Evolutionary conservation across 805 yeast species (phyloP).

Genomic region (Candida andamanensis): DNA sequence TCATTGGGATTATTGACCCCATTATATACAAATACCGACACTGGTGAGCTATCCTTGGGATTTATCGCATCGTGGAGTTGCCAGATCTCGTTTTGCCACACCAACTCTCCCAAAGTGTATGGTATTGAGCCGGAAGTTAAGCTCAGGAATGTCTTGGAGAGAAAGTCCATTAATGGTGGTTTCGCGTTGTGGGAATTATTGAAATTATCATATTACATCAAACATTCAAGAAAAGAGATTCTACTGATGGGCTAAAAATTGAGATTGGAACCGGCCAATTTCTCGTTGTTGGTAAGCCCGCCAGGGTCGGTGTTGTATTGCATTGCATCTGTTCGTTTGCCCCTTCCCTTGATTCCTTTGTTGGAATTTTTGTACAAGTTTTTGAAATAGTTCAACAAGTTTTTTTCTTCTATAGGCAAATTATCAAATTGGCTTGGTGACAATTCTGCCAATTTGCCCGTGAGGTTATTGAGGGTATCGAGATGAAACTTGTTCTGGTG

Average conservation of each 20-base stretch:
- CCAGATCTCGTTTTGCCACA: conserved; percentile 46
- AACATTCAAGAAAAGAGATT: too few species aligned
- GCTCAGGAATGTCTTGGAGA: conserved; percentile 56
- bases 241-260: too few species aligned
- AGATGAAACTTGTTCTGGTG: conserved; percentile 90
- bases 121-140: conserved; percentile 57
- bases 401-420: conserved; percentile 59
- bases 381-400: conserved; percentile 71
- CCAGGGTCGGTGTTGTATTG: background rate
- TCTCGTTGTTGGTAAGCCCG: background rate
- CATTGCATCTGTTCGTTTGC: conserved; percentile 35
- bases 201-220: too few species aligned
- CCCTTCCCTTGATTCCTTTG: conserved; percentile 89
- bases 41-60: conserved; percentile 45
- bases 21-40: conserved; percentile 65
- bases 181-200: background rate
- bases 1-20: conserved; percentile 32
- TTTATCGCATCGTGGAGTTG: conserved; percentile 54
- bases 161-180: conserved; percentile 52
- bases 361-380: conserved; percentile 82
- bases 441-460: conserved; percentile 60
- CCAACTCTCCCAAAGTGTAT: conserved; percentile 47
- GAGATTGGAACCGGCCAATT: background rate
- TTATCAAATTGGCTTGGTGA: conserved; percentile 42
- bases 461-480: conserved; percentile 61